Evolutionary conservation across 768 basidiomycete genomes (phyloP), one percentile per base, ranked within the genome.

Genomic region (Cystoderma amianthinum): DNA sequence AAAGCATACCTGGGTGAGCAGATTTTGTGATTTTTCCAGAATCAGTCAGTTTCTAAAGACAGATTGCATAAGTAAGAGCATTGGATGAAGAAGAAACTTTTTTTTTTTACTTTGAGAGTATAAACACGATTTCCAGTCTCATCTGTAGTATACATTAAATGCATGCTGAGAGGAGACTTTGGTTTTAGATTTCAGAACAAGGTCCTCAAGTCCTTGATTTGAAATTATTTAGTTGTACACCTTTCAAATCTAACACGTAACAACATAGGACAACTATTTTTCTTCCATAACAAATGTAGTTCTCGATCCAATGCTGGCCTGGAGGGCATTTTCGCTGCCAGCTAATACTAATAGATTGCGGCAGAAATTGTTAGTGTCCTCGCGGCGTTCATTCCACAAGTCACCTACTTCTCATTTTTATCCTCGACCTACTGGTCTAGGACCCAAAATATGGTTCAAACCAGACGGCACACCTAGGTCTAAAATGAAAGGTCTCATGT

Each of bases 131-230:
- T 82, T 13, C 90, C 90, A 34, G 62, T 60, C 44, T 74, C 76
- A 53, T 91, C 85, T 34, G 85, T 49, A 12, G 85, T 86, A 67
- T 95, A 98, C 95, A 97, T 97, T 55, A 97, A 71, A 80, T 97
- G 94, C 95, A 98, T 98, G 56, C 48, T 70, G 58, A 58, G n/a
- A 42, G 32, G 36, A 4, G 15, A 13, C 19, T 36, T n/a, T 9
- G 34, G 16, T 9, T 36, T n/a, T 4, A 10, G 2, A 19, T 13
- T 11, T 11, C 15, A n/a, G 17, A 36, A 11, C 10, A 17, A 36
- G 35, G 35, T 36, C 15, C 12, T 36, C 17, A 19, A 15, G 15
- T n/a, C n/a, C n/a, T n/a, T n/a, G n/a, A n/a, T n/a, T n/a, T n/a
- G n/a, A n/a, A n/a, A n/a, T n/a, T n/a, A n/a, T n/a, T n/a, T n/a